These are phyloP conservation scores for Trichoderma citrinoviride DNA, from an alignment of 2,329 filamentous ascomycete species.

Conservation along the genomic window DNA sequence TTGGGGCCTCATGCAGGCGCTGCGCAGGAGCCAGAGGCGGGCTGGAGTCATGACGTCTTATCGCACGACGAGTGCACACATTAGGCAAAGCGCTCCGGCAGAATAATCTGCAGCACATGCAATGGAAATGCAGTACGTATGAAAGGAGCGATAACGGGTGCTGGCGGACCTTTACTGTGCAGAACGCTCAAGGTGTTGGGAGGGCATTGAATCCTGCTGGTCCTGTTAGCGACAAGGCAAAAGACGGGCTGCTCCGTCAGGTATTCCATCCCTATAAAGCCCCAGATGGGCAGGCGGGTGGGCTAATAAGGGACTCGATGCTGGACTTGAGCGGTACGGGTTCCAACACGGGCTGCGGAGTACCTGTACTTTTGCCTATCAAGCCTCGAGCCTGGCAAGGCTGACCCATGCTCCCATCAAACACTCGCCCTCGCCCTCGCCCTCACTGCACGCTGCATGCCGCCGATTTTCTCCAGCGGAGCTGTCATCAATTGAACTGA, in stretches of 20 bases:
- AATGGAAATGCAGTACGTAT: too few relatives aligned
- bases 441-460: too few relatives aligned
- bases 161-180: background rate
- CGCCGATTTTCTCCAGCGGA: too few relatives aligned
- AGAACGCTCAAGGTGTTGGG: background rate
- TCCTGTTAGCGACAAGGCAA: too few relatives aligned
- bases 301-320: too few relatives aligned
- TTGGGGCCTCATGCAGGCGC: background rate
- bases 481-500: too few relatives aligned
- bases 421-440: too few relatives aligned
- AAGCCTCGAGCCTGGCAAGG: background rate
- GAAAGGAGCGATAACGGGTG: background rate
- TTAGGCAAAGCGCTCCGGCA: background rate
- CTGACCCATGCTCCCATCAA: background rate
- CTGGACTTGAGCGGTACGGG: too few relatives aligned
- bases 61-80: background rate
- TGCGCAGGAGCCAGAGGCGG: background rate
- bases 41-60: slow-evolving; percentile 14
- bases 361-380: too few relatives aligned
- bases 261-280: too few relatives aligned
- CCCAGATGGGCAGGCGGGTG: slow-evolving; percentile 3
- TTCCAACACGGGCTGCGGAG: too few relatives aligned
- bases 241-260: background rate
- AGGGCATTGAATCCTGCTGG: too few relatives aligned
- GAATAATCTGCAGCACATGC: background rate